These are phyloP conservation scores for Candida mesenterica DNA, from an alignment of 1,139 yeast species.

Conservation along the genomic window DNA sequence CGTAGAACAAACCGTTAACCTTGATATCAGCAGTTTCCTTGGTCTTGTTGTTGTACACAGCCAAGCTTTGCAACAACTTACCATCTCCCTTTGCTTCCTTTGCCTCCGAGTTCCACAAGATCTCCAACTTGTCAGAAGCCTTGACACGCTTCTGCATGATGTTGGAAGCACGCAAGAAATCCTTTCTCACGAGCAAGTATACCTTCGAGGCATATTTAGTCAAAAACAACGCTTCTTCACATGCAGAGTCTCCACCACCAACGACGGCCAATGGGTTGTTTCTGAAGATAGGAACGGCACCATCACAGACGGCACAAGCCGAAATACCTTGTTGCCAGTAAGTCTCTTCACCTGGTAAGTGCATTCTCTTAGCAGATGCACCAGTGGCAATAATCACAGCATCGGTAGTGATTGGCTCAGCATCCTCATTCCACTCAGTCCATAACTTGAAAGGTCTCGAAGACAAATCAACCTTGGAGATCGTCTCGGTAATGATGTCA, in stretches of 20 bases:
- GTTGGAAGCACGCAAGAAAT: constrained; percentile 86
- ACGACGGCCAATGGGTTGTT: constrained; percentile 95
- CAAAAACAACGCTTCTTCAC: constrained; percentile 95
- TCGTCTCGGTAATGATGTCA: constrained; percentile 89
- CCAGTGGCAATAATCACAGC: constrained; percentile 94
- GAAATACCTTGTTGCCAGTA: constrained; percentile 99
- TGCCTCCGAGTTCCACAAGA: constrained; percentile 83
- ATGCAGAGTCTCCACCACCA: constrained; percentile 99
- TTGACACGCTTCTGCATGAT: constrained; percentile 94
- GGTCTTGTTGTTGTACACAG: constrained; percentile 69
- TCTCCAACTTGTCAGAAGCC: constrained; percentile 83
- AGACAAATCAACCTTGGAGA: constrained; percentile 85
- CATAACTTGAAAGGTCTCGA: constrained; percentile 91
- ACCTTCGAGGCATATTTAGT: constrained; percentile 98
- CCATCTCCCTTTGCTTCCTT: constrained; percentile 92
- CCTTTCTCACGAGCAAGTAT: constrained; percentile 88
- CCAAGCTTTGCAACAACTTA: constrained; percentile 60
- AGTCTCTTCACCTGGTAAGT: constrained; percentile 91
- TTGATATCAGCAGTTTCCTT: constrained; percentile 64
- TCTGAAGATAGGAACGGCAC: constrained; percentile 98
- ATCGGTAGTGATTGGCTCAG: constrained; percentile 87
- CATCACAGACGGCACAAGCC: constrained; percentile 99
- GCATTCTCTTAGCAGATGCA: constrained; percentile 93
- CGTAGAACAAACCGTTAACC: constrained; percentile 93
- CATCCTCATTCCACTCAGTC: constrained; percentile 92